Percentiles rank a stretch among this genome's conserved stretches.
Conservation (phyloP, 768 basidiomycete species). For the Rubroboletus satanas region DNA sequence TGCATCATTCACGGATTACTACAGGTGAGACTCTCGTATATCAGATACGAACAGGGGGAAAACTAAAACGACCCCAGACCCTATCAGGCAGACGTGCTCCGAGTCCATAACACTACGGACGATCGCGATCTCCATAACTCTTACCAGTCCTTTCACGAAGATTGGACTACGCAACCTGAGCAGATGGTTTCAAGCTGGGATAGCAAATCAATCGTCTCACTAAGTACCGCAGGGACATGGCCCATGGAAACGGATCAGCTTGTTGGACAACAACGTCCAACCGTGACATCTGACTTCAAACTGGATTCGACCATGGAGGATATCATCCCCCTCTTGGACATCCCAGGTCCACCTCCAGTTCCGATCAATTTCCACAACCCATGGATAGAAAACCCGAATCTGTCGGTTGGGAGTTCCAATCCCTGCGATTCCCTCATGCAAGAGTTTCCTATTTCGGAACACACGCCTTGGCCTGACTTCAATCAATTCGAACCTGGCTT, state of each 20-base stretch:
- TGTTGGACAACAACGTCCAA: neutral
- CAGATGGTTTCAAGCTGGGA: neutral
- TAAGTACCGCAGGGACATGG: neutral
- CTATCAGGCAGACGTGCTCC: neutral
- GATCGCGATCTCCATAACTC: neutral
- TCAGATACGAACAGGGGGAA: neutral
- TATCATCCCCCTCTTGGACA: neutral
- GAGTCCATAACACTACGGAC: neutral
- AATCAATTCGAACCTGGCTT: neutral
- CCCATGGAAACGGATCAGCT: neutral
- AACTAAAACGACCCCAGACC: neutral
- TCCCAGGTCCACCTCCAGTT: neutral
- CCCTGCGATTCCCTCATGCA: neutral
- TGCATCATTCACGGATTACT: neutral
- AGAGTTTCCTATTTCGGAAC: too few relatives aligned
- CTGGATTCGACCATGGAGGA: neutral
- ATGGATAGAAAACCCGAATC: neutral
- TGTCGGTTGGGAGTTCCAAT: neutral
- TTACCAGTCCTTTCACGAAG: neutral
- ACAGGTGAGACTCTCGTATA: neutral
- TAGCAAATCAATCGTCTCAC: neutral
- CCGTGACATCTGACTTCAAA: too few relatives aligned
- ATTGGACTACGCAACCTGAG: slow-evolving; percentile 3
- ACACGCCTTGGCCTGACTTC: neutral
- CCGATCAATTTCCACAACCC: neutral